Percentiles rank a stretch among this genome's conserved stretches.
phyloP scores from a whole-genome alignment of 2,329 filamentous ascomycete species.

The Chlorencoelia australis region DNA sequence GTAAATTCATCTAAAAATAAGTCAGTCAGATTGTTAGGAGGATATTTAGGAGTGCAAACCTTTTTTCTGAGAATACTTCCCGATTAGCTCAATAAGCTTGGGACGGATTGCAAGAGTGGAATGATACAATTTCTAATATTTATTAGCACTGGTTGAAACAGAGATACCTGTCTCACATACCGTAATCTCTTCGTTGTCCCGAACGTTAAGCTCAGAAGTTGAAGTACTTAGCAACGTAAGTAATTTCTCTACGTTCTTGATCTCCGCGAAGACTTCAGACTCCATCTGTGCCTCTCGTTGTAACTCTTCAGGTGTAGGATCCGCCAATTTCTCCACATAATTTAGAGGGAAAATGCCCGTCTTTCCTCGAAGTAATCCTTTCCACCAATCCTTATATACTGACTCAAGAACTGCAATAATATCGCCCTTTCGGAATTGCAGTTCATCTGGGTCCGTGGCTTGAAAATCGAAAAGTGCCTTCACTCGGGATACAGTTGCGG shows the following conservation, averaged over 20 bases:
- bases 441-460: slow-evolving; percentile 84
- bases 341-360: slow-evolving; percentile 98
- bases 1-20: slow-evolving; percentile 79
- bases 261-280: slow-evolving; percentile 64
- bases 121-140: slow-evolving; percentile 66
- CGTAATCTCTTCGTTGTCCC: slow-evolving; percentile 96
- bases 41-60: slow-evolving; percentile 39
- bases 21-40: background rate
- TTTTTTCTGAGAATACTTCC: slow-evolving; percentile 99
- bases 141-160: slow-evolving; percentile 23
- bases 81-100: slow-evolving; percentile 95
- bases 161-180: slow-evolving; percentile 33
- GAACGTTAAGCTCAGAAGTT: slow-evolving; percentile 65
- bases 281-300: slow-evolving; percentile 97
- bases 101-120: slow-evolving; percentile 88
- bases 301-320: slow-evolving; percentile 88
- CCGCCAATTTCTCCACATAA: slow-evolving; percentile 94
- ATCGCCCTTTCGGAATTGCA: slow-evolving; percentile 94
- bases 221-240: slow-evolving; percentile 86
- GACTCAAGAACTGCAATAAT: slow-evolving; percentile 96
- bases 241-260: slow-evolving; percentile 70
- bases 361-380: slow-evolving; percentile 84
- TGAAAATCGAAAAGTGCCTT: slow-evolving; percentile 90
- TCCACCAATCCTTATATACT: slow-evolving; percentile 99
- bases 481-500: slow-evolving; percentile 90